Percentiles rank a stretch among this genome's conserved stretches.
Conservation (phyloP, 257 asterid species). For the Nicotiana otophora region DNA sequence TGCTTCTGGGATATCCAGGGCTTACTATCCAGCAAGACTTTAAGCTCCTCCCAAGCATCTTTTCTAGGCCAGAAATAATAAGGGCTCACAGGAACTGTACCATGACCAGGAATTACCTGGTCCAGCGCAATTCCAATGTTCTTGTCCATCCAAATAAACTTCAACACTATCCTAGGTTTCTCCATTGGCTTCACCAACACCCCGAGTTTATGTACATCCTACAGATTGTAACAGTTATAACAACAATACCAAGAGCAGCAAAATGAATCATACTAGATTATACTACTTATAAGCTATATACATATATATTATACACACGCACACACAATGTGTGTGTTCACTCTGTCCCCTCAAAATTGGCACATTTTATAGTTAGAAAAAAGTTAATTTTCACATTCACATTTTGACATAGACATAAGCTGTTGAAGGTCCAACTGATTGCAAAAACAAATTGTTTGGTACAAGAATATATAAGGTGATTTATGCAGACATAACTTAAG, state of each 20-base stretch:
- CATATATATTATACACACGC: no score
- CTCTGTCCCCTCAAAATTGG: background rate
- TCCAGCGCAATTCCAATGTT: slow-evolving; percentile 34
- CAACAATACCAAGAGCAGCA: background rate
- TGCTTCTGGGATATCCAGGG: slow-evolving; percentile 35
- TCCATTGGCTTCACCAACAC: slow-evolving; percentile 36
- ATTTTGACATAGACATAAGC: background rate
- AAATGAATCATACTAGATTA: no score
- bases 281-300: background rate
- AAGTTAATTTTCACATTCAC: background rate
- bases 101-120: slow-evolving; percentile 35
- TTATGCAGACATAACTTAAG: background rate
- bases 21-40: slow-evolving; percentile 28
- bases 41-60: slow-evolving; percentile 42
- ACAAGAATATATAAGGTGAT: no score
- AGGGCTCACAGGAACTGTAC: slow-evolving; percentile 35
- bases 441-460: background rate
- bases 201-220: slow-evolving; percentile 22
- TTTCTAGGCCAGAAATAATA: slow-evolving; percentile 39
- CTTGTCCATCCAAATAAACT: slow-evolving; percentile 39
- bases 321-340: no score
- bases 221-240: background rate
- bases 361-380: background rate
- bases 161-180: slow-evolving; percentile 32
- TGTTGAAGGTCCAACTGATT: background rate